These are phyloP conservation scores for Boletus pseudo-olivaceus DNA, from an alignment of 768 basidiomycete genomes.

Conservation along the genomic window DNA sequence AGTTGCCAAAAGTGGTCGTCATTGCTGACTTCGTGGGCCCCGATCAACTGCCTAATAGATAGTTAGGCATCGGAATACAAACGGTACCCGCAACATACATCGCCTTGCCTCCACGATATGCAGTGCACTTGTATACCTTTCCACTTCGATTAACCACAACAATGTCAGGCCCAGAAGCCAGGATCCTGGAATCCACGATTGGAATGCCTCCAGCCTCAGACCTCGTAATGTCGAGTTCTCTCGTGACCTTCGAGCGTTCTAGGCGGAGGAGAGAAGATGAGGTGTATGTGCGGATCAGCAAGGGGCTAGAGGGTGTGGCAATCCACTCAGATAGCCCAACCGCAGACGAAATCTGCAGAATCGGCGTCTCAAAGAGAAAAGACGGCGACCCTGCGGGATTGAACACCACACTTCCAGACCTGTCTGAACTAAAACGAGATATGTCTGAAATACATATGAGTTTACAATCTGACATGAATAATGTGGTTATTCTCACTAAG, in stretches of 20 bases:
- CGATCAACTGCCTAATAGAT: constrained; percentile 20
- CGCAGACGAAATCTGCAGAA: constrained; percentile 55
- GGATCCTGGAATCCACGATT: constrained; percentile 47
- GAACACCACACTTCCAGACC: constrained; percentile 18
- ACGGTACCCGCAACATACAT: constrained; percentile 36
- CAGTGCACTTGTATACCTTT: constrained; percentile 44
- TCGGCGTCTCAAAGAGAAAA: constrained; percentile 60
- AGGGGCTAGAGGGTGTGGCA: constrained; percentile 10
- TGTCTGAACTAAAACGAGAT: constrained; percentile 35
- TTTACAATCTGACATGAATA: not conserved
- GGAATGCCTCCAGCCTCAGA: constrained; percentile 39
- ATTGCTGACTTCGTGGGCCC: constrained; percentile 3
- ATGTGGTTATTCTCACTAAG: constrained; percentile 49
- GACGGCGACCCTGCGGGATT: constrained; percentile 39
- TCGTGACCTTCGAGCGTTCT: constrained; percentile 22
- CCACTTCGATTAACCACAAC: constrained; percentile 51
- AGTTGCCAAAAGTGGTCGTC: constrained; percentile 52
- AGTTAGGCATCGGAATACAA: constrained; percentile 1
- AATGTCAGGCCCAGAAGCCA: constrained; percentile 31
- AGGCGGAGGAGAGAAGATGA: constrained; percentile 40
- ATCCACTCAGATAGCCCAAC: constrained; percentile 14
- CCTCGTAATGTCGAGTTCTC: constrained; percentile 38
- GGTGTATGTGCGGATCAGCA: constrained; percentile 46
- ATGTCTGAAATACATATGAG: constrained; percentile 41
- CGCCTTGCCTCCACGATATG: constrained; percentile 34